A percentile compares a stretch with the other conserved stretches of the same genome.
phyloP scores from a whole-genome alignment of 768 basidiomycete species.

The Asterophora parasitica region DNA sequence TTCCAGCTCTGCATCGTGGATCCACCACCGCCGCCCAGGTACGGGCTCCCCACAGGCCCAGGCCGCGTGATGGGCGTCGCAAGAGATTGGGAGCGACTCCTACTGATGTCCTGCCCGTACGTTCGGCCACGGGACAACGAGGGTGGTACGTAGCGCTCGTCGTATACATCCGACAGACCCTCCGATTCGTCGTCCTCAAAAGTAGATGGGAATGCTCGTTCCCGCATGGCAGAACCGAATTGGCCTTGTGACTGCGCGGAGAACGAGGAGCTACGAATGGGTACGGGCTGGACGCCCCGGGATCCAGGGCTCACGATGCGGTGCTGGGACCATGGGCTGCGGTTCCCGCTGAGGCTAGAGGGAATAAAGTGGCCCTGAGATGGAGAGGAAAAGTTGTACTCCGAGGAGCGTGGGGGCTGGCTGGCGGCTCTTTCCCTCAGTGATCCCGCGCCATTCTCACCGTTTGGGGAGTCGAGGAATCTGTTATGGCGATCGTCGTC shows the following conservation, averaged over 20 bases:
- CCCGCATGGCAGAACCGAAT: conserved; percentile 64
- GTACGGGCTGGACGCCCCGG: conserved; percentile 44
- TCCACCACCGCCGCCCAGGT: conserved; percentile 25
- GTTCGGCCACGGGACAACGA: conserved; percentile 52
- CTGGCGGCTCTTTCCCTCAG: conserved; percentile 63
- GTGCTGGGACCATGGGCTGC: conserved; percentile 39
- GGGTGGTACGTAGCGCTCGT: conserved; percentile 47
- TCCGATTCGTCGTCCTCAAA: conserved; percentile 82
- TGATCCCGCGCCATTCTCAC: conserved; percentile 39
- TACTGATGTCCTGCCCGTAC: conserved; percentile 57
- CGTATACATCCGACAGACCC: conserved; percentile 55
- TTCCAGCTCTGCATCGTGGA: conserved; percentile 57
- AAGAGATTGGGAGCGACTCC: conserved; percentile 75
- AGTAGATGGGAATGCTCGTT: conserved; percentile 65
- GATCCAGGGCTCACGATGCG: conserved; percentile 41
- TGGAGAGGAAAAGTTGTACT: conserved; percentile 45
- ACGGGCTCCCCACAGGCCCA: conserved; percentile 48
- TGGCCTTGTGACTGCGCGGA: conserved; percentile 50
- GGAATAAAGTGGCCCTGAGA: conserved; percentile 49
- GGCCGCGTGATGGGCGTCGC: conserved; percentile 54
- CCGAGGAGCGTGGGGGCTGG: conserved; percentile 58
- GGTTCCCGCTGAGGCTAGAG: conserved; percentile 39
- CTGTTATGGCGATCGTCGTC: conserved; percentile 60
- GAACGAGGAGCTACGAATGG: conserved; percentile 67
- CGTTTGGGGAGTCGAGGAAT: conserved; percentile 39